These are phyloP conservation scores for Jacaranda copaia DNA, from an alignment of 257 asterid genomes.

Conservation along the genomic window DNA sequence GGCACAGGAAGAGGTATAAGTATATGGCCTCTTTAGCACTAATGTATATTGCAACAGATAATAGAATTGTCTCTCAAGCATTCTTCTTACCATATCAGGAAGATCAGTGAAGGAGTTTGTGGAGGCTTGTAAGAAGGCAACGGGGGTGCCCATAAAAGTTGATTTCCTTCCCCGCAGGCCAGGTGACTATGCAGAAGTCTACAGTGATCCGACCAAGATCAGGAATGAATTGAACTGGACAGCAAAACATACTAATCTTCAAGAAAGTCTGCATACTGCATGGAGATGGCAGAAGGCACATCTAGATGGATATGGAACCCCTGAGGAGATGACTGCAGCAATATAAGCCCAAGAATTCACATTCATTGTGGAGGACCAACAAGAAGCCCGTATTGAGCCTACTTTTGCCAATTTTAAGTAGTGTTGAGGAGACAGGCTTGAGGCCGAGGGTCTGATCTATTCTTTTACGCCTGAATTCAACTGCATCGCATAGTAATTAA, in stretches of 20 bases:
- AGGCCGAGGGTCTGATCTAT: not conserved
- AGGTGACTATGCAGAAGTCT: not conserved
- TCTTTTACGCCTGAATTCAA: not conserved
- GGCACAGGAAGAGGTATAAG: not conserved
- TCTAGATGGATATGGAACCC: not conserved
- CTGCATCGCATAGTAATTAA: not conserved
- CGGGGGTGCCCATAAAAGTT: not conserved
- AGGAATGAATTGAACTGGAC: not conserved
- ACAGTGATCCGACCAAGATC: not conserved
- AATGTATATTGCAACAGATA: too few relatives aligned
- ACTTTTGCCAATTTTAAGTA: not conserved
- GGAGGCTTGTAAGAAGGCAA: not conserved
- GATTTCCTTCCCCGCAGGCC: not conserved
- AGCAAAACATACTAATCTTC: not conserved
- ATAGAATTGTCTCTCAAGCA: not conserved
- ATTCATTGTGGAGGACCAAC: not conserved
- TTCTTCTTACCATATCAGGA: not conserved
- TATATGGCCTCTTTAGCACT: not conserved
- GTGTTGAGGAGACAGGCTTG: not conserved
- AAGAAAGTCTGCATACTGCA: not conserved
- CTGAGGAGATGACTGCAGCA: not conserved
- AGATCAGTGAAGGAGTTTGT: slow-evolving; percentile 2
- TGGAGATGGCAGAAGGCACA: slow-evolving; percentile 6
- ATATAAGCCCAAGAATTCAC: not conserved
- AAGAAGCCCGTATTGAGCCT: not conserved